These are phyloP conservation scores for Saksenaea oblongispora DNA, from an alignment of 371 early-diverging fungal genomes.

Conservation along the genomic window DNA sequence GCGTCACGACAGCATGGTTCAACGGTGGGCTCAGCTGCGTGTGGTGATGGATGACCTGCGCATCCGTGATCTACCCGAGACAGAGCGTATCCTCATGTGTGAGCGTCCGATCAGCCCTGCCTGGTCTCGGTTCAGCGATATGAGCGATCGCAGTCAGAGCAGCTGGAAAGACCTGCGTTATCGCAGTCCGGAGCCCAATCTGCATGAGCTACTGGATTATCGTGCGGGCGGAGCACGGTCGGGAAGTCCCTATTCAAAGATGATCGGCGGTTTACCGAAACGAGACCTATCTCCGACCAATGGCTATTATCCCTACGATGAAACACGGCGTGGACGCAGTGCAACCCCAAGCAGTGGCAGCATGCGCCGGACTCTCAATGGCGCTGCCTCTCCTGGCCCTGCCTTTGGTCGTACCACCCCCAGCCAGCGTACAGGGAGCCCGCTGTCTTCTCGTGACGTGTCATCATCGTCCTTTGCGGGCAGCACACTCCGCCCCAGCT, in stretches of 20 bases:
- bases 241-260: not conserved
- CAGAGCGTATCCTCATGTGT: constrained; percentile 36
- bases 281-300: constrained; percentile 6
- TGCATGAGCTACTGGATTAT: constrained; percentile 3
- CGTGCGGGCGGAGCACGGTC: not conserved
- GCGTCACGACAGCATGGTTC: constrained; percentile 52
- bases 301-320: constrained; percentile 6
- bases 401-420: constrained; percentile 1
- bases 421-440: constrained; percentile 21
- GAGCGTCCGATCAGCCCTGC: constrained; percentile 13
- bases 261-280: constrained; percentile 1
- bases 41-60: constrained; percentile 52
- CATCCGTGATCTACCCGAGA: constrained; percentile 32
- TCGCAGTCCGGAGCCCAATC: constrained; percentile 31
- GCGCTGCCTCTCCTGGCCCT: constrained; percentile 4
- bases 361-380: not conserved
- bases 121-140: constrained; percentile 12
- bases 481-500: constrained; percentile 17
- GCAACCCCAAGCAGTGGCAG: constrained; percentile 25
- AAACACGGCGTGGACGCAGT: constrained; percentile 18
- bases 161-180: constrained; percentile 37
- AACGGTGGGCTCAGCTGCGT: constrained; percentile 55
- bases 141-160: constrained; percentile 14
- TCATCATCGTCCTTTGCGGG: not conserved
- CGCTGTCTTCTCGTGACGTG: constrained; percentile 15